These are phyloP conservation scores for Solanum appendiculatum DNA, from an alignment of 257 asterid genomes.

Conservation along the genomic window DNA sequence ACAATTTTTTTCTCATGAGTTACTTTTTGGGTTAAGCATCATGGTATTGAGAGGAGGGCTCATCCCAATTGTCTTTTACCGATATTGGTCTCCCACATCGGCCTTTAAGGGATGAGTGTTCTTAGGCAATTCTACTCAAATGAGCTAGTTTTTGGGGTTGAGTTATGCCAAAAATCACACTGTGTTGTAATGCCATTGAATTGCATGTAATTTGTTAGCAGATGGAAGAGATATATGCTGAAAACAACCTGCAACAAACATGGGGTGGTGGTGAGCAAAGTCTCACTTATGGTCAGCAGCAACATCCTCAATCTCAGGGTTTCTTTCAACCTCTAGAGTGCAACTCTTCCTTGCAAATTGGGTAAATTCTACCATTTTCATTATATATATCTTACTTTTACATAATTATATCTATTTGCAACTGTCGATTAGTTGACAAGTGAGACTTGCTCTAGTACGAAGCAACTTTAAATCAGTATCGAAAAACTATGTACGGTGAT, in stretches of 20 bases:
- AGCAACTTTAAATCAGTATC: neutral
- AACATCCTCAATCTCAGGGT: constrained; percentile 62
- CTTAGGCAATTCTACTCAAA: neutral
- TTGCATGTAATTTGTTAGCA: constrained; percentile 6
- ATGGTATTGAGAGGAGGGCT: no score
- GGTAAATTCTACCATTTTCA: constrained; percentile 23
- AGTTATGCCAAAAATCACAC: neutral
- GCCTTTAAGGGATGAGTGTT: no score
- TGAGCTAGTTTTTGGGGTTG: neutral
- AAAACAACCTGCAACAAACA: constrained; percentile 55
- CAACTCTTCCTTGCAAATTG: constrained; percentile 73
- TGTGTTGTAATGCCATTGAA: neutral
- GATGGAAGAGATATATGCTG: constrained; percentile 79
- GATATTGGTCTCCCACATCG: no score
- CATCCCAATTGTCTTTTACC: no score
- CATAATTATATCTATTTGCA: neutral
- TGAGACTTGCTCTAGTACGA: neutral
- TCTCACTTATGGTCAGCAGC: constrained; percentile 48
- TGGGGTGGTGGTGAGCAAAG: constrained; percentile 69
- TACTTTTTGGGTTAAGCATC: no score
- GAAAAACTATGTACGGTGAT: neutral
- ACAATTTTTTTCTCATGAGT: no score
- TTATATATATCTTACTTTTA: neutral
- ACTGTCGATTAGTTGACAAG: neutral
- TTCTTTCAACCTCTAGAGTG: constrained; percentile 84